phyloP scores from a whole-genome alignment of 805 yeast genomes.

The Lachancea sp. region DNA sequence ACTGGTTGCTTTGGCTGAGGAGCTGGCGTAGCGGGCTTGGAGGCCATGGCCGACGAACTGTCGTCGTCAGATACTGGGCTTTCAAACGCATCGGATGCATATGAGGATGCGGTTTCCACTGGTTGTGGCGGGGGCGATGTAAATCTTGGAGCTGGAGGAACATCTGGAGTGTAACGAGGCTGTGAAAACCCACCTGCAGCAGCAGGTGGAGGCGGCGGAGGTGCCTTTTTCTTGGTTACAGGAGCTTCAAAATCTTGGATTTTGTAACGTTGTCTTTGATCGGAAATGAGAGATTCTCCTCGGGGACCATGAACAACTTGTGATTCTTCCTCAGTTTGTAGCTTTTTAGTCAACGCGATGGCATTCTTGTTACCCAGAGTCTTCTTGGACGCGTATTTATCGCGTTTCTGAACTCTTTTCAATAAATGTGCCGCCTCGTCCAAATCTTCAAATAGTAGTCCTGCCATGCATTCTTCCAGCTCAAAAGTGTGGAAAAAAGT shows the following conservation, averaged over 20 bases:
- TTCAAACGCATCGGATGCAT: background rate
- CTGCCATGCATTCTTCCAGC: slow-evolving; percentile 81
- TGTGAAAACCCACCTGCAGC: background rate
- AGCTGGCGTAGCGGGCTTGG: background rate
- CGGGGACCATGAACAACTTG: slow-evolving; percentile 68
- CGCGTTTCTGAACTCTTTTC: slow-evolving; percentile 67
- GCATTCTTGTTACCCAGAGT: slow-evolving; percentile 86
- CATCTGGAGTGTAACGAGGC: background rate
- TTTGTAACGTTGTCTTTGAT: slow-evolving; percentile 29
- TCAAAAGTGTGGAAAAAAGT: slow-evolving; percentile 94
- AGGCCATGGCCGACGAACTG: background rate
- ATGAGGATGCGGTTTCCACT: background rate
- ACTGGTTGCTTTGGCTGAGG: slow-evolving; percentile 1
- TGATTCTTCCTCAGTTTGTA: slow-evolving; percentile 48
- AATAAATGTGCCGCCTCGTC: slow-evolving; percentile 80
- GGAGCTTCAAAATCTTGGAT: slow-evolving; percentile 29
- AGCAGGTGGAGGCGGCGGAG: slow-evolving; percentile 23
- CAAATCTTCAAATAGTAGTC: slow-evolving; percentile 82
- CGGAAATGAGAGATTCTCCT: slow-evolving; percentile 28
- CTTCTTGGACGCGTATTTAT: slow-evolving; percentile 79
- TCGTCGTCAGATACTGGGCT: background rate
- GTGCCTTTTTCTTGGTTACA: slow-evolving; percentile 33
- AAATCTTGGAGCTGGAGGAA: background rate
- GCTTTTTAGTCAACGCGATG: slow-evolving; percentile 62
- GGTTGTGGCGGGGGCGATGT: background rate